Base-by-base conservation (phyloP, 192 early-diverging fungal species). In the Jimgerdemannia lactiflua region DNA sequence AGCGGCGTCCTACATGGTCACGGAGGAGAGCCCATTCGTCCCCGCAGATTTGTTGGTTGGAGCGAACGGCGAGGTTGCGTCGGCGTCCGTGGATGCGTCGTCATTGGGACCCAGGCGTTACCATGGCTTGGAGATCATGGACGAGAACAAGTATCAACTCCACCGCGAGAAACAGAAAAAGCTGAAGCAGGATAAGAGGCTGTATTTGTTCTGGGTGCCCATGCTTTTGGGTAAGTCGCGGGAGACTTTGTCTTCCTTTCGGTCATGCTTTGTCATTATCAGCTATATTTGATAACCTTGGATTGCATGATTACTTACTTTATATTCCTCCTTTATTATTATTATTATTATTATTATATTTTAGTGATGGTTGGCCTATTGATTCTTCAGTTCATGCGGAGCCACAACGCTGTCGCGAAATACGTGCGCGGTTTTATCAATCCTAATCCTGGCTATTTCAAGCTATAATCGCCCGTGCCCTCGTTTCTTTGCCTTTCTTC, bases 171-270 rank as follows among this genome's bases (percentile, higher is more conserved):
- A 75, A 7, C 69, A 75, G 43, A 75, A 75, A 67, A 39, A 49
- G 40, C 73, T 84, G 7, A 86, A 89, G 65, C 76, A 85, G 69
- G 88, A 89, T 72, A 80, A 79, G 67, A 81, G 86, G 72, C 69
- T 89, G n/a, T 87, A 84, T 75, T 70, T 88, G 44, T 89, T 89
- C 72, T 89, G 88, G 88, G 78, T 89, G 14, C 88, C 88, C 17
- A 71, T 86, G 4, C 69, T 89, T 63, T 72, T 87, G 18, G 78
- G 78, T 83, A 75, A 75, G 67, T n/a, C n/a, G n/a, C n/a, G n/a
- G n/a, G n/a, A n/a, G n/a, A n/a, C n/a, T n/a, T n/a, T n/a, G n/a
- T n/a, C n/a, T n/a, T n/a, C n/a, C n/a, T n/a, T n/a, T n/a, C n/a
- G n/a, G n/a, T n/a, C n/a, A n/a, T n/a, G 20, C 17, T 69, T 67